A percentile compares a stretch with the other conserved stretches of the same genome.
Evolutionary conservation across 805 yeast genomes (phyloP).

Genomic region (Jamesozyma rosinii): DNA sequence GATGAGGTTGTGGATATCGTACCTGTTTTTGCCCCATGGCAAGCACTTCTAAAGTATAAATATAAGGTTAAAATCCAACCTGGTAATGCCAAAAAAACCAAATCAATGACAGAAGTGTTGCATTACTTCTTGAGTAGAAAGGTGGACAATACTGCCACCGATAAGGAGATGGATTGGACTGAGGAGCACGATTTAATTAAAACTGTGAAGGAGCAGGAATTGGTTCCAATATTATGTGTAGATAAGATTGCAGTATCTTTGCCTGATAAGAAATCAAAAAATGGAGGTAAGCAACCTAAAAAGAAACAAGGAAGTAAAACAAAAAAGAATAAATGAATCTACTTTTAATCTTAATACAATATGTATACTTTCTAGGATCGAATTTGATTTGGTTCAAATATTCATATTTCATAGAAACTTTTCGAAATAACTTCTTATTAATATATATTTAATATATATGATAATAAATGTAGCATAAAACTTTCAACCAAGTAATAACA

Average conservation of each 20-base stretch:
- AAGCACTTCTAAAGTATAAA: slow-evolving; percentile 59
- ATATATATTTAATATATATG: too few relatives aligned
- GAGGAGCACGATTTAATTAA: slow-evolving; percentile 51
- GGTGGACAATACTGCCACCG: slow-evolving; percentile 36
- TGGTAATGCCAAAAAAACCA: slow-evolving; percentile 74
- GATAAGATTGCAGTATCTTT: slow-evolving; percentile 57
- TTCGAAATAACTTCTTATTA: too few relatives aligned
- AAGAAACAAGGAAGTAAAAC: not conserved
- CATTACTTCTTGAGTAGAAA: slow-evolving; percentile 46
- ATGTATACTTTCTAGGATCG: too few relatives aligned
- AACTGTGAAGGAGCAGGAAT: slow-evolving; percentile 51
- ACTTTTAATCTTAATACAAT: too few relatives aligned
- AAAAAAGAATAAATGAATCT: not conserved
- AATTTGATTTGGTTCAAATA: too few relatives aligned
- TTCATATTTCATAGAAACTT: too few relatives aligned
- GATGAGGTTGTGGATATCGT: slow-evolving; percentile 57
- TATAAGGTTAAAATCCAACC: slow-evolving; percentile 81
- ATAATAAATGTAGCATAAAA: too few relatives aligned
- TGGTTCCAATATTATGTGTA: slow-evolving; percentile 59
- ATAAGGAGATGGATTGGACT: slow-evolving; percentile 58
- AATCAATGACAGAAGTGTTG: slow-evolving; percentile 63
- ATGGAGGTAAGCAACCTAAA: not conserved
- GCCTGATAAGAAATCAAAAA: slow-evolving; percentile 34
- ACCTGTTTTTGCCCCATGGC: slow-evolving; percentile 93
- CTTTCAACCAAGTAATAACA: too few relatives aligned